Percentiles rank a stretch among this genome's conserved stretches.
Evolutionary conservation across 768 basidiomycete genomes (phyloP).

Genomic region (Gyrodon lividus): DNA sequence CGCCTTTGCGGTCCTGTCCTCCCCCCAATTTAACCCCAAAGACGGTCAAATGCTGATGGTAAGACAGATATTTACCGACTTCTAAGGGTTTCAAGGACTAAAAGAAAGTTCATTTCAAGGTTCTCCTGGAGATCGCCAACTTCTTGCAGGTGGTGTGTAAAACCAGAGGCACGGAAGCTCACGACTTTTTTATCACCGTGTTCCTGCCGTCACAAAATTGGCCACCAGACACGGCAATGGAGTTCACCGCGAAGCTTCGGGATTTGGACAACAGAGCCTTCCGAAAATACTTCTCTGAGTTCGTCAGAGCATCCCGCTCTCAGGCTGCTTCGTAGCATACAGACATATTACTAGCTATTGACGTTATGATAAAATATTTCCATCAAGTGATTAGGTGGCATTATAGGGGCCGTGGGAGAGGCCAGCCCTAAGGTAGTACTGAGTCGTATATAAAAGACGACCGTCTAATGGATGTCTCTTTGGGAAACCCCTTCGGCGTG

Average conservation of each 20-base stretch:
- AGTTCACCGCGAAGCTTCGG: constrained; percentile 75
- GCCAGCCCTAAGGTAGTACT: constrained; percentile 30
- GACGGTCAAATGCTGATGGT: constrained; percentile 87
- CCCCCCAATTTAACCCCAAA: constrained; percentile 79
- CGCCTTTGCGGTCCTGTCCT: constrained; percentile 78
- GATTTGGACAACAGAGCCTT: constrained; percentile 74
- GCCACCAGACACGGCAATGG: constrained; percentile 72
- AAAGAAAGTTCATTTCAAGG: constrained; percentile 44
- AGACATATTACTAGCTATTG: constrained; percentile 3
- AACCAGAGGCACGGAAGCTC: constrained; percentile 78
- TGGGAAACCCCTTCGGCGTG: constrained; percentile 36
- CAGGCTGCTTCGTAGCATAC: constrained; percentile 46
- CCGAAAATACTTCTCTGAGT: constrained; percentile 84
- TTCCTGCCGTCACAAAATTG: constrained; percentile 90
- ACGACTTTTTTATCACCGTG: constrained; percentile 71
- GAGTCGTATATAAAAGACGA: constrained; percentile 11
- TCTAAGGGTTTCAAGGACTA: not conserved
- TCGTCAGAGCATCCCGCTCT: constrained; percentile 71
- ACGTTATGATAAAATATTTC: not conserved
- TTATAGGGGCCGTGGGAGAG: constrained; percentile 27
- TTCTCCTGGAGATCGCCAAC: constrained; percentile 85
- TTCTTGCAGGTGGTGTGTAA: constrained; percentile 78
- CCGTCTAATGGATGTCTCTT: not conserved
- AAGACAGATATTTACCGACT: constrained; percentile 28
- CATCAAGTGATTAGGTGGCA: not conserved